Evolutionary conservation across 2,329 filamentous ascomycete genomes (phyloP), one percentile per base, ranked within the genome.

Genomic region (Reticulascus tulasneorum): DNA sequence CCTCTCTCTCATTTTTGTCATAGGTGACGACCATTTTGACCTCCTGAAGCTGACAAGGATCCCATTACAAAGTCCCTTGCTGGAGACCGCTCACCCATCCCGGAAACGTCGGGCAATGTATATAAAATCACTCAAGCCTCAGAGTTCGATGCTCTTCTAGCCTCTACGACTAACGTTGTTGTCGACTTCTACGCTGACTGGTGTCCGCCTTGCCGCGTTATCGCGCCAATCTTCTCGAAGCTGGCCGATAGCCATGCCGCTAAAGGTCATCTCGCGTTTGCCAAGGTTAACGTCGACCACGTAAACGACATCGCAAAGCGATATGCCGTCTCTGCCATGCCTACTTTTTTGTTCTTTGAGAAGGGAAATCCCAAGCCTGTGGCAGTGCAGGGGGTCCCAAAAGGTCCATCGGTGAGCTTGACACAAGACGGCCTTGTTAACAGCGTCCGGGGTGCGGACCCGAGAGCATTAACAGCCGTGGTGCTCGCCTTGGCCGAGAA

Each of bases 331-430:
- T 61, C 66, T 19, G 68, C 71, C 49, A 74, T 81, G 63, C 77
- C 77, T 9, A 75, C 75, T 19, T 79, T 81, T 52, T 59, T 75
- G 50, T 71, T 79, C 62, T 78, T 81, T 57, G 67, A 72, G 56
- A 60, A 75, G 27, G 74, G 73, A 33, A 60, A 51, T 47, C 52
- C 52, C 7, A 46, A 44, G 30, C 48, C 47, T 4, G 45, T 58
- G 5, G 37, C 43, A 15, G 50, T 46, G 11, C 43, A 56, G 12
- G 45, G 51, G 0, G 9, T 56, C 6, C 20, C 38, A 11, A 38
- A 31, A 7, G 33, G 45, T 6, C 39, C 36, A 20, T 51, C 54
- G 16, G 49, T 58, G 2, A 43, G 29, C 16, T 26, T 51, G 4
- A 50, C 43, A 3, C 34, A 37, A 6, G 50, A 58, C 23, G 57